A percentile compares a stretch with the other conserved stretches of the same genome.
Evolutionary conservation across 2,329 filamentous ascomycete genomes (phyloP).

Genomic region (Phaeosphaeriaceae sp.): DNA sequence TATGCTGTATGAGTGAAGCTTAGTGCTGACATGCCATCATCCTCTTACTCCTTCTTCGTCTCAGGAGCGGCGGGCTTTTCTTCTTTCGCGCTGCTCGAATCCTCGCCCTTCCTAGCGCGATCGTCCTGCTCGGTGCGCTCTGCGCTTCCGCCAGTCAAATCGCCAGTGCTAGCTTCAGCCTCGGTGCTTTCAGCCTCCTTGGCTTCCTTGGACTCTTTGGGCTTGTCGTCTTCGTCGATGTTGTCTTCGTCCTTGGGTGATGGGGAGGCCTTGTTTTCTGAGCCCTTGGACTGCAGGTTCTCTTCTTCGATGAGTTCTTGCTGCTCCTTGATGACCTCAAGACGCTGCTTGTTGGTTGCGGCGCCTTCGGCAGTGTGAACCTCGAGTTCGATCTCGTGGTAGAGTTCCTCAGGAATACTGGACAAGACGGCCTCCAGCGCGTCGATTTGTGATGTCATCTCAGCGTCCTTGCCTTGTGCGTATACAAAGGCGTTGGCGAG

Average conservation of each 20-base stretch:
- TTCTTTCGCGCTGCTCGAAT: slow-evolving; percentile 20
- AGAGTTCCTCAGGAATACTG: slow-evolving; percentile 95
- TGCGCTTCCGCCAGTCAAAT: slow-evolving; percentile 30
- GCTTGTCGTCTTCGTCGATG: slow-evolving; percentile 93
- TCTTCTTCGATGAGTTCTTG: slow-evolving; percentile 98
- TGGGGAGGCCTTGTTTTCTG: slow-evolving; percentile 74
- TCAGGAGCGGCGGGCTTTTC: slow-evolving; percentile 15
- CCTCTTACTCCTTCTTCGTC: slow-evolving; percentile 20
- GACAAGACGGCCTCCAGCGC: slow-evolving; percentile 90
- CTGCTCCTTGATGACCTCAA: slow-evolving; percentile 98
- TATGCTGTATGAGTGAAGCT: neutral
- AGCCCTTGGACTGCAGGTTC: slow-evolving; percentile 84
- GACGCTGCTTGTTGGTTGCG: slow-evolving; percentile 97
- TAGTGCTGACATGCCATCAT: neutral
- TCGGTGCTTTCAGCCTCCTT: slow-evolving; percentile 33
- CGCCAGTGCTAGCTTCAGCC: slow-evolving; percentile 41
- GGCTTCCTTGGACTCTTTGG: slow-evolving; percentile 39
- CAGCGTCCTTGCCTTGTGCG: slow-evolving; percentile 80
- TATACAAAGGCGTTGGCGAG: slow-evolving; percentile 99
- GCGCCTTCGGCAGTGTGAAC: slow-evolving; percentile 96
- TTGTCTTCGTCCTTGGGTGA: slow-evolving; percentile 86
- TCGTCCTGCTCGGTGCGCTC: slow-evolving; percentile 45
- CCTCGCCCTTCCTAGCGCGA: slow-evolving; percentile 30
- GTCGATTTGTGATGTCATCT: slow-evolving; percentile 89
- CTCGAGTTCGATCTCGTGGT: slow-evolving; percentile 99